Evolutionary conservation across 352 stramenopile species (phyloP).

Genomic region (Phytophthora hybrid): DNA sequence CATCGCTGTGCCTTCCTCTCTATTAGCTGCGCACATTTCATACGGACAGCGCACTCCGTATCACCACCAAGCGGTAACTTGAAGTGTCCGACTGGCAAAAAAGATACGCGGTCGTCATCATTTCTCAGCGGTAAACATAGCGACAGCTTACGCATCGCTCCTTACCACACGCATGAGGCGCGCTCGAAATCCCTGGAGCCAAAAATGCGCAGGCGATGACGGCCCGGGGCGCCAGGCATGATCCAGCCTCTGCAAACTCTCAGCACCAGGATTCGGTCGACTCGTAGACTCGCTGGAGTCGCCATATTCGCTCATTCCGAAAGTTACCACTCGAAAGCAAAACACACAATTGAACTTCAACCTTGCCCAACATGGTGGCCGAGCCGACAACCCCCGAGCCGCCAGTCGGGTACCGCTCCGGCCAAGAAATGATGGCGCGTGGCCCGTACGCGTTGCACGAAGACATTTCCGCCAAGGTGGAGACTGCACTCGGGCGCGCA

Average conservation of each 20-base stretch:
- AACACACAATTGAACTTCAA: not conserved
- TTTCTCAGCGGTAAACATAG: conserved; percentile 10
- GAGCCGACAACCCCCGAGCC: conserved; percentile 11
- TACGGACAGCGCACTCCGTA: no score
- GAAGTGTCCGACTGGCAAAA: not conserved
- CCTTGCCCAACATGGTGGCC: conserved; percentile 10
- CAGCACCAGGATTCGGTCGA: not conserved
- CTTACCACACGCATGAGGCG: conserved; percentile 4
- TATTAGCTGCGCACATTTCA: no score
- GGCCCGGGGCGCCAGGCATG: conserved; percentile 4
- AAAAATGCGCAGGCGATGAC: conserved; percentile 20
- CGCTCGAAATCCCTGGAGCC: not conserved
- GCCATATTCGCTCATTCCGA: conserved; percentile 1
- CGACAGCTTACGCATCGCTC: conserved; percentile 15
- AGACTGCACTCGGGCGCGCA: conserved; percentile 48
- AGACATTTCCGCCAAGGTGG: conserved; percentile 51
- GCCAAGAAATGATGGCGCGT: conserved; percentile 41
- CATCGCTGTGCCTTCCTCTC: no score
- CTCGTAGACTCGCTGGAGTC: conserved; percentile 1
- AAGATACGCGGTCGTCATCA: conserved; percentile 12
- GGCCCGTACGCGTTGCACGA: conserved; percentile 50
- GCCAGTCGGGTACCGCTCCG: conserved; percentile 41
- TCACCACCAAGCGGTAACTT: not conserved
- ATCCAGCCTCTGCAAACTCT: conserved; percentile 2
- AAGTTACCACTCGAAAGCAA: conserved; percentile 14